Conservation (phyloP, 768 basidiomycete species). For the Auriscalpium vulgare region DNA sequence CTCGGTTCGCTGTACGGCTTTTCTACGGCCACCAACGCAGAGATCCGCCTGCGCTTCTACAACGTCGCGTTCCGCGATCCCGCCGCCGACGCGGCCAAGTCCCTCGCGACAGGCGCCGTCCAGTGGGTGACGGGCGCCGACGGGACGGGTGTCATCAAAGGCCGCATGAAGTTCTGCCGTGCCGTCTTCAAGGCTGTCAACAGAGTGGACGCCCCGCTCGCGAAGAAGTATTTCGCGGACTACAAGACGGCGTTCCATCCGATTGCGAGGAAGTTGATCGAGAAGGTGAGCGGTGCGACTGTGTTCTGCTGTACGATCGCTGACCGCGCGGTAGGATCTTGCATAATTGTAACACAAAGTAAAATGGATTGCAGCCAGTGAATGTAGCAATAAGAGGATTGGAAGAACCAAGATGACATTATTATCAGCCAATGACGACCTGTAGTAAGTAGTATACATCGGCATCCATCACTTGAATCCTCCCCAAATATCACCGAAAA, state of each 20-base stretch:
- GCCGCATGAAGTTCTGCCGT: conserved; percentile 82
- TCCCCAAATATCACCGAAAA: conserved; percentile 80
- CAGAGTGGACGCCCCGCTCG: conserved; percentile 45
- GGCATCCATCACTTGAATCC: conserved; percentile 53
- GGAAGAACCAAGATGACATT: not conserved
- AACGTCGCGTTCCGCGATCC: conserved; percentile 53
- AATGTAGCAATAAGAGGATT: not conserved
- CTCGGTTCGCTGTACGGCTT: conserved; percentile 48
- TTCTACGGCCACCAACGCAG: conserved; percentile 58
- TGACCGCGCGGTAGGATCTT: conserved; percentile 19
- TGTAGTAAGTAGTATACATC: not conserved
- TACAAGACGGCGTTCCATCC: conserved; percentile 61
- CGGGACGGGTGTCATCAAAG: conserved; percentile 55
- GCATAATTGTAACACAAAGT: conserved; percentile 1
- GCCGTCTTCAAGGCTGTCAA: conserved; percentile 51
- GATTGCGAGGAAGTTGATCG: conserved; percentile 66
- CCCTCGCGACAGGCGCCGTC: conserved; percentile 45
- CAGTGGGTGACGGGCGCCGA: conserved; percentile 62
- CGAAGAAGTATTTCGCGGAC: conserved; percentile 39
- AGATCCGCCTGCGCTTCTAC: conserved; percentile 76
- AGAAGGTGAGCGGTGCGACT: conserved; percentile 43
- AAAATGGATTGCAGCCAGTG: not conserved
- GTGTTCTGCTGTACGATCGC: no score
- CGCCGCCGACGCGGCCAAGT: conserved; percentile 35
- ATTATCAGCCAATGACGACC: not conserved